Evolutionary conservation across 345 rosid species (phyloP).

Genomic region (Eucalyptus albens): DNA sequence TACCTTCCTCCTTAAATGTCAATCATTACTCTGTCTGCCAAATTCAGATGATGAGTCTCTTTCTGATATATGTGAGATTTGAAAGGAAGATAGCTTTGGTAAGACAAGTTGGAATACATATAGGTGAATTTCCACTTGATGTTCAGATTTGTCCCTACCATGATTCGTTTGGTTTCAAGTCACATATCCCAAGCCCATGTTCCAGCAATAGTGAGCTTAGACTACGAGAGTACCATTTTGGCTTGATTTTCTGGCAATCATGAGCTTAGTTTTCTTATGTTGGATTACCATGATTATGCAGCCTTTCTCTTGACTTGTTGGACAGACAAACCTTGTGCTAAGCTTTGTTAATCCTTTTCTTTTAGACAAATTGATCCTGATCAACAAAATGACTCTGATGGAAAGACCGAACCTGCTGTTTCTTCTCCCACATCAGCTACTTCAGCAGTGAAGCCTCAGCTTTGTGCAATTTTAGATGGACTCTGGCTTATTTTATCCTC

Average conservation of each 20-base stretch:
- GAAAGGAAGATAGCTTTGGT: neutral
- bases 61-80: neutral
- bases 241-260: neutral
- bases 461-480: conserved; percentile 78
- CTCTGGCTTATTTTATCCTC: conserved; percentile 68
- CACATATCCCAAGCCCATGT: neutral
- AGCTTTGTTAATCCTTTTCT: neutral
- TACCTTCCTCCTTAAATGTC: neutral
- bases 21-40: neutral
- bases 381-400: conserved; percentile 21
- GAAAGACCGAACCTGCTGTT: conserved; percentile 12
- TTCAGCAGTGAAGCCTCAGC: conserved; percentile 34
- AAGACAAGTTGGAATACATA: neutral
- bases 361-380: conserved; percentile 33
- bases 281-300: neutral
- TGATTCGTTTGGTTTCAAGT: neutral
- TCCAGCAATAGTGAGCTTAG: neutral
- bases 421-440: conserved; percentile 37
- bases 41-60: neutral
- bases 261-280: neutral
- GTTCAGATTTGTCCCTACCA: neutral
- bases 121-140: neutral
- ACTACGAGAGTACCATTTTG: neutral
- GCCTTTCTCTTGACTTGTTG: neutral
- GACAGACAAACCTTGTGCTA: neutral